Percentiles rank a stretch among this genome's conserved stretches.
Conservation (phyloP, 495 filamentous ascomycete genomes). For the Melanomma pulvis-pyrius region DNA sequence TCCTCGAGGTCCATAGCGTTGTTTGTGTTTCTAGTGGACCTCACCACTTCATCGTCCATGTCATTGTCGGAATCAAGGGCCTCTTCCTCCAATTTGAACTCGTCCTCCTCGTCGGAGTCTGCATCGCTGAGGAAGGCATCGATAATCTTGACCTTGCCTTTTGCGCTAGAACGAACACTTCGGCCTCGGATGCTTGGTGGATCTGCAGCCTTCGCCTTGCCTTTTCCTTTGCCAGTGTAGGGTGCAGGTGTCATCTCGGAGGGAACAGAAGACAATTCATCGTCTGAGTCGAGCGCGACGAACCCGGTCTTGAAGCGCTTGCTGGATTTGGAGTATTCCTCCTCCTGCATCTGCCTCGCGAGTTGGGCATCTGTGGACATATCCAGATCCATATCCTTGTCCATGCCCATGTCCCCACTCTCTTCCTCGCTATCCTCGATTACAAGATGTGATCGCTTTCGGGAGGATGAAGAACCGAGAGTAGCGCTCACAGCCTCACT, state of each 20-base stretch:
- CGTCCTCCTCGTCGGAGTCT: conserved; percentile 19
- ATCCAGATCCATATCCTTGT: conserved; percentile 45
- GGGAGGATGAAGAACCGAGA: conserved; percentile 4
- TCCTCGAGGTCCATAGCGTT: conserved; percentile 12
- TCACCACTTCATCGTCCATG: background rate
- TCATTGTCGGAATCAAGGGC: background rate
- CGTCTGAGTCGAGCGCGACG: conserved; percentile 31
- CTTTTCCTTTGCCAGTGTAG: conserved; percentile 33
- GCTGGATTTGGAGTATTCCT: conserved; percentile 56
- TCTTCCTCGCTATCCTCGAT: conserved; percentile 48
- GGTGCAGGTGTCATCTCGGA: background rate
- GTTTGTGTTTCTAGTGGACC: background rate
- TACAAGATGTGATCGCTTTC: conserved; percentile 35
- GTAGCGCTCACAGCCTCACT: conserved; percentile 22
- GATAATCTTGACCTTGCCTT: background rate
- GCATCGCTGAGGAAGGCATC: conserved; percentile 5
- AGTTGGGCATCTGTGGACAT: conserved; percentile 57
- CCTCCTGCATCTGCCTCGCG: conserved; percentile 62
- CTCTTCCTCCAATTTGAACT: conserved; percentile 17
- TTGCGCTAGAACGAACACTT: conserved; percentile 23
- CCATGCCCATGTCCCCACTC: conserved; percentile 35
- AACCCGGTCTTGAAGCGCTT: conserved; percentile 38
- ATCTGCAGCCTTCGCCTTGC: conserved; percentile 28
- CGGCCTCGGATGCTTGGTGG: conserved; percentile 13
- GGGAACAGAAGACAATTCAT: conserved; percentile 19